These are phyloP conservation scores for Neostapfia colusana DNA, from an alignment of 176 grass and related monocot species.

Conservation along the genomic window DNA sequence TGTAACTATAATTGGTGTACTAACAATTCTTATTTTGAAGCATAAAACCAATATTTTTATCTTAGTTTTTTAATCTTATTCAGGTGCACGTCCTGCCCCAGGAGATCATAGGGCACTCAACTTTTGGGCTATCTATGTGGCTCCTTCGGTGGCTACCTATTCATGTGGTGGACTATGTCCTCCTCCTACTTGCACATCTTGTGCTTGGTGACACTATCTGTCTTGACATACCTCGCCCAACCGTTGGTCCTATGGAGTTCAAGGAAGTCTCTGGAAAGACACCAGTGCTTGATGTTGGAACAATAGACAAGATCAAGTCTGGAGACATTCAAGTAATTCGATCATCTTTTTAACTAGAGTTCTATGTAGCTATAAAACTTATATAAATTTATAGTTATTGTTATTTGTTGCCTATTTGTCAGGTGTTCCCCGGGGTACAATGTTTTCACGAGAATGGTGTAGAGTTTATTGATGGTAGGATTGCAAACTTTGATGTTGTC, in stretches of 20 bases:
- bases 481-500: conserved; percentile 57
- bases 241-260: conserved; percentile 65
- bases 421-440: conserved; percentile 65
- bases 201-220: conserved; percentile 60
- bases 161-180: conserved; percentile 52
- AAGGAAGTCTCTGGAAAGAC: conserved; percentile 73
- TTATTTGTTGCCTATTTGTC: not conserved
- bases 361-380: not conserved
- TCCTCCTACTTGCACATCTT: conserved; percentile 48
- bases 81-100: conserved; percentile 87
- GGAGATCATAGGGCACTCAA: conserved; percentile 72
- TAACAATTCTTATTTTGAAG: no score
- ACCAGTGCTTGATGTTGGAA: conserved; percentile 79
- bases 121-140: conserved; percentile 68
- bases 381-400: not conserved
- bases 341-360: not conserved
- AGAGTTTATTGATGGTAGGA: conserved; percentile 67
- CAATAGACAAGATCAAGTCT: conserved; percentile 72
- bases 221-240: conserved; percentile 60
- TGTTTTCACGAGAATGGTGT: conserved; percentile 49
- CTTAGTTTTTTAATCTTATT: conserved; percentile 33
- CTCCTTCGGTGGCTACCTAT: conserved; percentile 56
- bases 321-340: conserved; percentile 71
- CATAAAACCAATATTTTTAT: not conserved
- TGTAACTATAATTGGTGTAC: conserved; percentile 33